These are phyloP conservation scores for Circinella minor DNA, from an alignment of 371 early-diverging fungal genomes.

Conservation along the genomic window DNA sequence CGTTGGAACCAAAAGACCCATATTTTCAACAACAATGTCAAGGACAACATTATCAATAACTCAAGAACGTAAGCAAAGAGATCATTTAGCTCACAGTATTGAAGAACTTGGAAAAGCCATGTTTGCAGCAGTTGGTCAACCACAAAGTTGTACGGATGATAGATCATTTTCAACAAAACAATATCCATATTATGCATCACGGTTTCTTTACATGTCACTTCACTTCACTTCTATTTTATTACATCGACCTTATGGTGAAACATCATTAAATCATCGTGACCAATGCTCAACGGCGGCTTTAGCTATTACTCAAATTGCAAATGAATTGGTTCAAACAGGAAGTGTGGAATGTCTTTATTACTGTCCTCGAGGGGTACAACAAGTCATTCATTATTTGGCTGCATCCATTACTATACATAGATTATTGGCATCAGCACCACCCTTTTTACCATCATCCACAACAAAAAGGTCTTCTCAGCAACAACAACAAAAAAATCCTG, in stretches of 20 bases:
- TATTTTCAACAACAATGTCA: neutral
- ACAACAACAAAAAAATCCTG: neutral
- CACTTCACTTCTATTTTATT: conserved; percentile 21
- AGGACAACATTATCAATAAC: neutral
- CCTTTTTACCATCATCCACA: neutral
- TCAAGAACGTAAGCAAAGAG: neutral
- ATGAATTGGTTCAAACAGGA: conserved; percentile 20
- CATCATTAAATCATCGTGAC: conserved; percentile 9
- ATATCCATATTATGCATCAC: neutral
- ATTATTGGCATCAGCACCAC: neutral
- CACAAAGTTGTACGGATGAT: neutral
- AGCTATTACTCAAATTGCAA: conserved; percentile 24
- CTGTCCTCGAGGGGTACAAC: conserved; percentile 41
- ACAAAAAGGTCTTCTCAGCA: neutral
- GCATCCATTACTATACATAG: conserved; percentile 37
- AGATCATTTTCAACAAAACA: neutral
- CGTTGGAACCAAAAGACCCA: too few relatives aligned
- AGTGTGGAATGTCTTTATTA: conserved; percentile 39
- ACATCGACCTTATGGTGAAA: conserved; percentile 14
- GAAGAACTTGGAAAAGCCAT: conserved; percentile 16
- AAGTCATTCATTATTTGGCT: conserved; percentile 42
- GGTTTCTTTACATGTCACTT: conserved; percentile 13
- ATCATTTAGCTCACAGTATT: neutral
- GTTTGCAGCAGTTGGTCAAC: conserved; percentile 1
- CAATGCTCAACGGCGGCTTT: conserved; percentile 29